phyloP scores from a whole-genome alignment of 345 rosid species.

The Populus nigra region DNA sequence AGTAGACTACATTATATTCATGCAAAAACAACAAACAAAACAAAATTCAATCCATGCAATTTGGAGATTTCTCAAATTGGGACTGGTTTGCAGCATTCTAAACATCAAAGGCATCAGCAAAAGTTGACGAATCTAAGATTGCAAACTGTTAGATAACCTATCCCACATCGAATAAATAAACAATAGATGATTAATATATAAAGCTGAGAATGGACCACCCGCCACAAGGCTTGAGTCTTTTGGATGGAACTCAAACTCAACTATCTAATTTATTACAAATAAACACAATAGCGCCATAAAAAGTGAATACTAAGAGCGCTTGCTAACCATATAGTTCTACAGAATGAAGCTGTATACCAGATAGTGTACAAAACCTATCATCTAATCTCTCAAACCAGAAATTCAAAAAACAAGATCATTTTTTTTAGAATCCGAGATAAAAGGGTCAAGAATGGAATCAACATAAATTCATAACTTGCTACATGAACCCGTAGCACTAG shows the following conservation, averaged over 20 bases:
- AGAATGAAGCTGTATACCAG: not conserved
- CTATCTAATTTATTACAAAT: too few species aligned
- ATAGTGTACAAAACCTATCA: not conserved
- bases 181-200: too few species aligned
- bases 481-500: too few species aligned
- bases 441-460: not conserved
- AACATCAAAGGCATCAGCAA: not conserved
- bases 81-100: not conserved
- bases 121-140: not conserved
- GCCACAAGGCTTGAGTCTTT: too few species aligned
- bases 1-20: not conserved
- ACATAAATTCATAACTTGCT: too few species aligned
- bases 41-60: not conserved
- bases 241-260: too few species aligned
- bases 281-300: not conserved
- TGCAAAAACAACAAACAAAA: not conserved
- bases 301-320: not conserved
- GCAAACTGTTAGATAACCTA: not conserved
- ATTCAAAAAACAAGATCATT: not conserved
- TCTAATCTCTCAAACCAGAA: not conserved
- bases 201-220: too few species aligned
- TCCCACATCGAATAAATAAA: too few species aligned
- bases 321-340: not conserved
- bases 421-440: not conserved
- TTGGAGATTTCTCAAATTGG: not conserved